These are phyloP conservation scores for Ganoderma meredithae DNA, from an alignment of 1,284 basidiomycete genomes.

Conservation along the genomic window DNA sequence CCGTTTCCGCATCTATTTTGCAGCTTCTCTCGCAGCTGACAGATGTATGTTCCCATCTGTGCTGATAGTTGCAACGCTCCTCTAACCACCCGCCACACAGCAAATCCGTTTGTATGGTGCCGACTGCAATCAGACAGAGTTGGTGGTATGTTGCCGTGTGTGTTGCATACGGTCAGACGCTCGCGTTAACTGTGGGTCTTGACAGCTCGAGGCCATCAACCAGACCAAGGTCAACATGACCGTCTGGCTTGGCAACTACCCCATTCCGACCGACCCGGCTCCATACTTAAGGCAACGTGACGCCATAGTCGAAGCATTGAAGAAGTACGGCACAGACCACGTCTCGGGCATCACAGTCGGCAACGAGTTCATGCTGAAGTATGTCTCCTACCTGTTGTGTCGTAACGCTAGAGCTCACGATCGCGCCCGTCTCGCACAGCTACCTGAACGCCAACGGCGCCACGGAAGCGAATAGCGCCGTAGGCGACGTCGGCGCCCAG, in stretches of 20 bases:
- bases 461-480: conserved; percentile 56
- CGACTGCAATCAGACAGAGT: conserved; percentile 64
- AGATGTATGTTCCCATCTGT: conserved; percentile 14
- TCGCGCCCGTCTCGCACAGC: conserved; percentile 44
- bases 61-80: conserved; percentile 34
- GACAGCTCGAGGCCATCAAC: conserved; percentile 80
- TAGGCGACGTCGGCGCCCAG: conserved; percentile 62
- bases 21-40: conserved; percentile 68
- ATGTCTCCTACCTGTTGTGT: conserved; percentile 34
- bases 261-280: conserved; percentile 64
- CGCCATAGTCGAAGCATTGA: conserved; percentile 70
- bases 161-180: conserved; percentile 24
- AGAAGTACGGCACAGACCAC: conserved; percentile 81
- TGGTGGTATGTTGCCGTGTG: conserved; percentile 48
- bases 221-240: conserved; percentile 89
- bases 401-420: not conserved
- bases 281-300: conserved; percentile 81
- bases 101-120: conserved; percentile 63
- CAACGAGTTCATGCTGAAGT: conserved; percentile 88
- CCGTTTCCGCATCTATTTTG: not conserved
- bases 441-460: conserved; percentile 57
- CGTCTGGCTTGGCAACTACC: conserved; percentile 89
- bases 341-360: conserved; percentile 85
- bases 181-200: conserved; percentile 7
- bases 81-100: conserved; percentile 20